A percentile compares a stretch with the other conserved stretches of the same genome.
These are phyloP conservation scores for Pseudocohnilembus persalinus DNA, from an alignment of 169 alveolate genomes.

Conservation along the genomic window DNA sequence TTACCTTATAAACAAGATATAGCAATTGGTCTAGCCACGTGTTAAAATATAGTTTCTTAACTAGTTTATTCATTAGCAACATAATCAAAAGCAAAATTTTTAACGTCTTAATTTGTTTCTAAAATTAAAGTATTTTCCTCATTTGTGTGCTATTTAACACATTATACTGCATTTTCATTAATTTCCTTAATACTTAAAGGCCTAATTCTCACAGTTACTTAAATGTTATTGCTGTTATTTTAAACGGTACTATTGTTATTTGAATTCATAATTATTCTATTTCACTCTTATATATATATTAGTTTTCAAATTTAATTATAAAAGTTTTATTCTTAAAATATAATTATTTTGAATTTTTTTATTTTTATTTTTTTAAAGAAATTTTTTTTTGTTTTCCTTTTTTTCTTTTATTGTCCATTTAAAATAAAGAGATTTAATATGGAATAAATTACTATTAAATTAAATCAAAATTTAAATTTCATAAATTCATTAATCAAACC, in stretches of 20 bases:
- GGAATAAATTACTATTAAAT: no score
- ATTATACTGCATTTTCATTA: conserved; percentile 1
- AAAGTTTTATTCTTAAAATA: no score
- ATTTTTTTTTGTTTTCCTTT: no score
- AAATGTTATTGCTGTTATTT: conserved; percentile 3
- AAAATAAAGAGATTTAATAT: no score
- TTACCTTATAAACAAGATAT: conserved; percentile 29
- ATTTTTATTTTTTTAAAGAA: no score
- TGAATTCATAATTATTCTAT: no score
- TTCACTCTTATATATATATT: no score
- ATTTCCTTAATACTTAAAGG: conserved; percentile 41
- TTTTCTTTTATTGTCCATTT: no score
- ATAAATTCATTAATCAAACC: no score
- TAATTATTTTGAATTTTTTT: no score
- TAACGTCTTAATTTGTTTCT: conserved; percentile 18
- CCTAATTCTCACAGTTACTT: conserved; percentile 52
- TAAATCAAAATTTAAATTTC: no score
- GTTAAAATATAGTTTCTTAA: conserved; percentile 31
- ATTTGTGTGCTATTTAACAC: conserved; percentile 16
- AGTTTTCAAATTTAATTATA: no score
- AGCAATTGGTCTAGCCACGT: conserved; percentile 40
- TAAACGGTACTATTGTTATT: not conserved
- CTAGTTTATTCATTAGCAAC: conserved; percentile 25
- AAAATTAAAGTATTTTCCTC: conserved; percentile 17
- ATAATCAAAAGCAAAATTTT: conserved; percentile 43